Evolutionary conservation across 352 stramenopile genomes (phyloP).

Genomic region (Pilasporangium apinafurcum): DNA sequence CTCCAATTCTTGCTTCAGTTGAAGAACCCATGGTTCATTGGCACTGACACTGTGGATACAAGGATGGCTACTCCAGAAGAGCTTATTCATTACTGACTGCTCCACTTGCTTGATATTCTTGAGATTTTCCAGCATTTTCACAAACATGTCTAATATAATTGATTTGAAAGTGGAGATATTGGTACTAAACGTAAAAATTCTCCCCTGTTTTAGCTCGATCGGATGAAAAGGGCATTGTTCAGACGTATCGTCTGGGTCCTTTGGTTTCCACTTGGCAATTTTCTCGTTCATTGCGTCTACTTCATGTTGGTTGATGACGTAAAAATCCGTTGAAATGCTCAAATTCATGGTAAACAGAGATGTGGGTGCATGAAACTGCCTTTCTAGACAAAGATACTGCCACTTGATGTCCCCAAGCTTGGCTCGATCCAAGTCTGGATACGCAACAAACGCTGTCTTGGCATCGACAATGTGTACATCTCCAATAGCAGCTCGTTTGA

Average conservation of each 20-base stretch:
- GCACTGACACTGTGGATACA: slow-evolving; percentile 75
- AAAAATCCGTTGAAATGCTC: slow-evolving; percentile 57
- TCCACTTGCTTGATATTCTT: slow-evolving; percentile 88
- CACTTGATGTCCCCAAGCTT: slow-evolving; percentile 69
- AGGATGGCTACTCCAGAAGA: slow-evolving; percentile 93
- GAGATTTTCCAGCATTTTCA: slow-evolving; percentile 75
- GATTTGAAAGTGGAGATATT: slow-evolving; percentile 52
- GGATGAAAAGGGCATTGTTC: slow-evolving; percentile 51
- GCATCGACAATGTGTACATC: slow-evolving; percentile 69
- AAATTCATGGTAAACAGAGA: slow-evolving; percentile 74
- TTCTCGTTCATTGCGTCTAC: slow-evolving; percentile 41
- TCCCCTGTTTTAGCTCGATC: slow-evolving; percentile 33
- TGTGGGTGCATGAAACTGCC: slow-evolving; percentile 43
- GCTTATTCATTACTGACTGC: slow-evolving; percentile 90
- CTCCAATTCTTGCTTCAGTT: slow-evolving; percentile 52
- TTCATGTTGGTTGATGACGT: slow-evolving; percentile 75
- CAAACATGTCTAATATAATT: slow-evolving; percentile 58
- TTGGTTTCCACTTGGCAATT: slow-evolving; percentile 52
- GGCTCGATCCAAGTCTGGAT: slow-evolving; percentile 52
- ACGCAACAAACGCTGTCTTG: slow-evolving; percentile 61
- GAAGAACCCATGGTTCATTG: slow-evolving; percentile 82
- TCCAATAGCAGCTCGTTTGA: slow-evolving; percentile 41
- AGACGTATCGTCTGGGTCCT: slow-evolving; percentile 59
- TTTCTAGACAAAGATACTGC: slow-evolving; percentile 73
- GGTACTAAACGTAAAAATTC: slow-evolving; percentile 67